Percentiles rank a stretch among this genome's conserved stretches.
phyloP scores from a whole-genome alignment of 2,329 filamentous ascomycete genomes.

The Chrysoporthe deuterocubensis region DNA sequence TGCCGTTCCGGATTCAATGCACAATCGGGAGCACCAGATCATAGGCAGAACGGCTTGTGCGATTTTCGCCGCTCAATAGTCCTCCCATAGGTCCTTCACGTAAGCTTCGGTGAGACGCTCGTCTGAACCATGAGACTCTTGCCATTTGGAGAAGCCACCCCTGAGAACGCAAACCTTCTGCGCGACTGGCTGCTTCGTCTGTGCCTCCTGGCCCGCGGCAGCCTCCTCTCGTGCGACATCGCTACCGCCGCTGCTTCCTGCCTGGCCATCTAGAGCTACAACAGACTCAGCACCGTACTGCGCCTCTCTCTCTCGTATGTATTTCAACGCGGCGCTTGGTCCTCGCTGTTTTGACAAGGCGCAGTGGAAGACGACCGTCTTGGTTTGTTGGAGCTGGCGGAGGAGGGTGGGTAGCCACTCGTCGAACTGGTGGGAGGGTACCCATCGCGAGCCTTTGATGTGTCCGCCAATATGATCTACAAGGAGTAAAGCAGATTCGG shows the following conservation, averaged over 20 bases:
- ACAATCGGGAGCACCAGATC: background rate
- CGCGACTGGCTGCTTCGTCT: conserved; percentile 29
- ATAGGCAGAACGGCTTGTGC: background rate
- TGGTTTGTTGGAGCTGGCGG: conserved; percentile 73
- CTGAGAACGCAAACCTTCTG: conserved; percentile 85
- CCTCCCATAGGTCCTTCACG: conserved; percentile 81
- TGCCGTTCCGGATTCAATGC: background rate
- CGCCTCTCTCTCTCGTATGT: conserved; percentile 71
- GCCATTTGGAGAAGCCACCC: conserved; percentile 86
- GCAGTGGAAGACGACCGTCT: conserved; percentile 93
- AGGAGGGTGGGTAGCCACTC: conserved; percentile 81
- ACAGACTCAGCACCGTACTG: conserved; percentile 37
- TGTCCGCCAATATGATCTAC: conserved; percentile 89
- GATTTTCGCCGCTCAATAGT: conserved; percentile 44
- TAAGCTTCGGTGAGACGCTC: conserved; percentile 82
- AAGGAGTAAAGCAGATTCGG: background rate
- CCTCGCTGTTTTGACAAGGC: conserved; percentile 89
- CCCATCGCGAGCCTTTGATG: conserved; percentile 76
- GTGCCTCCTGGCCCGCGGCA: conserved; percentile 29
- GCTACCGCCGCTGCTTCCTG: background rate
- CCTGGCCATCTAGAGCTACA: conserved; percentile 30
- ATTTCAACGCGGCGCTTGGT: conserved; percentile 80
- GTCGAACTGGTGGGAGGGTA: conserved; percentile 75
- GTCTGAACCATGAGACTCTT: conserved; percentile 81
- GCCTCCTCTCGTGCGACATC: conserved; percentile 35